Conservation (phyloP, 495 filamentous ascomycete species). For the Chaetomium cochliodes region DNA sequence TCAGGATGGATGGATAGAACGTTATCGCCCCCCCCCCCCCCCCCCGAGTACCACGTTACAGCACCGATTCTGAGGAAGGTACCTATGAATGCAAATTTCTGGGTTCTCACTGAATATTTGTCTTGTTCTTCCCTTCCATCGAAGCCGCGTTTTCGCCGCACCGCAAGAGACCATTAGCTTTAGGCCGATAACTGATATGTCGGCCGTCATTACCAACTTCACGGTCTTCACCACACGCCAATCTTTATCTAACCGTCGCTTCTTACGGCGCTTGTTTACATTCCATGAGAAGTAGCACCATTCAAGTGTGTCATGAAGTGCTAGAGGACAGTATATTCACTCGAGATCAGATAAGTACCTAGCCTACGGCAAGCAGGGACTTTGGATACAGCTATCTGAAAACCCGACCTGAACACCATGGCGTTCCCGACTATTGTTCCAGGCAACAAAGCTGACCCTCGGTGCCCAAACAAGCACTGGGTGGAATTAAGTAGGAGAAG, state of each 20-base stretch:
- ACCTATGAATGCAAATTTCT: background rate
- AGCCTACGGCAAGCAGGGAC: no score
- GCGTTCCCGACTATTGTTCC: background rate
- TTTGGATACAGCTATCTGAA: background rate
- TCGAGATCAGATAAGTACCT: no score
- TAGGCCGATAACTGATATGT: background rate
- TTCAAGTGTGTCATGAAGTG: no score
- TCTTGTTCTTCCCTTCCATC: background rate
- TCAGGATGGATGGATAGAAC: no score
- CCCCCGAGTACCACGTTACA: no score
- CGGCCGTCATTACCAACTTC: no score
- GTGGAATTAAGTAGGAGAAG: background rate
- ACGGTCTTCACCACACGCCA: no score
- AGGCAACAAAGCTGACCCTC: background rate
- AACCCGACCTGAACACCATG: background rate
- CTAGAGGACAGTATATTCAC: no score
- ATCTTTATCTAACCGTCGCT: background rate
- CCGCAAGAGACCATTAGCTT: background rate
- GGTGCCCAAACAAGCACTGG: background rate
- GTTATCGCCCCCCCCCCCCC: no score
- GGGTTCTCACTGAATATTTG: background rate
- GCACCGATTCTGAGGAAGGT: background rate
- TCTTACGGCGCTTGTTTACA: no score
- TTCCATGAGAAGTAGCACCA: background rate
- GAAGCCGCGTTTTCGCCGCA: background rate